Evolutionary conservation across 345 rosid genomes (phyloP), one percentile per base, ranked within the genome.

Genomic region (Euphorbia peplus): DNA sequence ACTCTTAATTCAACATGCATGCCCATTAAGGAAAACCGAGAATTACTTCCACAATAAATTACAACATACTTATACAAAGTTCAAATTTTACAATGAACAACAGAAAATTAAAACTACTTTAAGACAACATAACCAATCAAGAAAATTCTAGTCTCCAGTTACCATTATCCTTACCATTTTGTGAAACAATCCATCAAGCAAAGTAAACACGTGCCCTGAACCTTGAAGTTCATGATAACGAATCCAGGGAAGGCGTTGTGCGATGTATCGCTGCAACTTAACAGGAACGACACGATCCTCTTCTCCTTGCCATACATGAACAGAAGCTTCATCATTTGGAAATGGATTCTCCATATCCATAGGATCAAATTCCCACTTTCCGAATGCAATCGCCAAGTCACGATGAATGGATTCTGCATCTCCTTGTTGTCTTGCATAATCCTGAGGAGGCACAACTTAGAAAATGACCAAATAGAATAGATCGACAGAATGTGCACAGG

Each of bases 291-390:
- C 0, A 14, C 28, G 15, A 46, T 75, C 74, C 57, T 69, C 70
- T 39, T 75, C 73, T 25, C 78, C 78, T 7, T 75, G 78, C 78
- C 78, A 69, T 64, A 69, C 22, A 51, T 69, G 78, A 47, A 75
- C 74, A 11, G 70, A 57, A 32, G 60, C 70, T 64, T 69, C 74
- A 14, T 69, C 39, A 35, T 75, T 15, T 29, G 78, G 66, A 60
- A 69, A 75, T 8, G 70, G 74, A 51, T 69, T 64, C 18, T 64
- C 66, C 19, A 75, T 37, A 47, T 69, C 78, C 74, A 58, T 47
- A 19, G 78, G 78, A 62, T 69, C 74, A 37, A 75, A 75, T 39
- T 69, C 74, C 78, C 78, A 75, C 18, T 41, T 24, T 19, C 74
- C 70, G 29, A 69, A 63, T 19, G 35, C 74, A 35, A 75, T 2